Evolutionary conservation across 805 yeast genomes (phyloP).

Genomic region (Metschnikowia amazonensis): DNA sequence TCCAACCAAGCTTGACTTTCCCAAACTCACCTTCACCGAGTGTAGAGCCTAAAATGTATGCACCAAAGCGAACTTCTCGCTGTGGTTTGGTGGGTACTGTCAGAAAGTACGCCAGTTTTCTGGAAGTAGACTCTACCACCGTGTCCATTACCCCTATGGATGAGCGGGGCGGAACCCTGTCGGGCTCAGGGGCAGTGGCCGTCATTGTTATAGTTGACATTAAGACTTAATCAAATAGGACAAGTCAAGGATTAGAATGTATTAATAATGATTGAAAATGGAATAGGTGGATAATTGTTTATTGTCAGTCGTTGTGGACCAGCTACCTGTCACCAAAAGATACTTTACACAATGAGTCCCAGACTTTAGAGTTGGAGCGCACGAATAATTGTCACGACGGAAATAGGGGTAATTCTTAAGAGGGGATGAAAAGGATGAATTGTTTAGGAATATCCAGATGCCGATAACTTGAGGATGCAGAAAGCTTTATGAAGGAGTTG

Average conservation of each 20-base stretch:
- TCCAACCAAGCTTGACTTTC: slow-evolving; percentile 94
- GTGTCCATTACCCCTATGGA: slow-evolving; percentile 1
- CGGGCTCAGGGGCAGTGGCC: slow-evolving; percentile 3
- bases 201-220: slow-evolving; percentile 5
- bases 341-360: neutral
- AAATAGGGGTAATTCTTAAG: neutral
- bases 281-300: neutral
- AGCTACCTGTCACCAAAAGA: neutral
- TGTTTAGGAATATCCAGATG: neutral
- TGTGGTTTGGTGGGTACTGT: slow-evolving; percentile 22
- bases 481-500: slow-evolving; percentile 3
- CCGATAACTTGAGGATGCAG: slow-evolving; percentile 2
- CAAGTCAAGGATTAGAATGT: neutral
- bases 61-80: slow-evolving; percentile 81
- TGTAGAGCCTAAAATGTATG: slow-evolving; percentile 86
- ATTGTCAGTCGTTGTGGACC: neutral
- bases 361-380: neutral
- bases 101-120: neutral
- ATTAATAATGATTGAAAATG: neutral
- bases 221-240: neutral
- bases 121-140: neutral
- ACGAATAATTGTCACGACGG: neutral
- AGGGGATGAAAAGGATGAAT: neutral
- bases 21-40: slow-evolving; percentile 98
- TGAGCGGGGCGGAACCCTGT: slow-evolving; percentile 3